These are phyloP conservation scores for Ustilago lituana DNA, from an alignment of 1,284 basidiomycete species.

Conservation along the genomic window DNA sequence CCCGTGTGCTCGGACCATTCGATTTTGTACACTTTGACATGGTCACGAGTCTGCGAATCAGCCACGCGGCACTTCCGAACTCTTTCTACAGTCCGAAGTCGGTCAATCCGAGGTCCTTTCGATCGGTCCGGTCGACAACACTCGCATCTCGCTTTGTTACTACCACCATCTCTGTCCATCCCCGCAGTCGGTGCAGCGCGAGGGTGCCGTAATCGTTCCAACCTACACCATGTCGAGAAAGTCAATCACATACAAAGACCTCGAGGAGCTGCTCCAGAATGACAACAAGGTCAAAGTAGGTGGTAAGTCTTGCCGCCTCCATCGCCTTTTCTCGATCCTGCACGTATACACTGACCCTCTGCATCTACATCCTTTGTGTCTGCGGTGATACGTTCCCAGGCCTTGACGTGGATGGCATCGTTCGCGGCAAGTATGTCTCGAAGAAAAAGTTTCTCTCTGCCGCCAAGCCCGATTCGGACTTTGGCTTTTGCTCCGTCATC, in stretches of 20 bases:
- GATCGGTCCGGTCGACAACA: too few species aligned
- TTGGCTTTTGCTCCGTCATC: slow-evolving; percentile 58
- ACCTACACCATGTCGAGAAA: slow-evolving; percentile 22
- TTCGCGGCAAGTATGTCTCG: slow-evolving; percentile 93
- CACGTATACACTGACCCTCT: too few species aligned
- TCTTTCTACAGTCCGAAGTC: background rate
- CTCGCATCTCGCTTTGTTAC: too few species aligned
- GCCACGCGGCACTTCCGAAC: slow-evolving; percentile 1
- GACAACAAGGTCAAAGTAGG: slow-evolving; percentile 92
- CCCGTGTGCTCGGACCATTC: slow-evolving; percentile 20
- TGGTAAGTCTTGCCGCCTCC: slow-evolving; percentile 2
- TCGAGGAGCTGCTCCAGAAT: slow-evolving; percentile 69
- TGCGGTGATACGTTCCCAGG: too few species aligned
- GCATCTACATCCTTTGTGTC: too few species aligned
- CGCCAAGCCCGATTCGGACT: slow-evolving; percentile 76
- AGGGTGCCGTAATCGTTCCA: too few species aligned
- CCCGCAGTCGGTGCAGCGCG: too few species aligned
- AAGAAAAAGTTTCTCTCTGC: slow-evolving; percentile 91
- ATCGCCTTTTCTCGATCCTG: background rate
- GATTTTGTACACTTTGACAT: too few species aligned
- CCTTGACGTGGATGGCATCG: slow-evolving; percentile 77
- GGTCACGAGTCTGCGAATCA: slow-evolving; percentile 9
- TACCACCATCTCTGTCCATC: background rate
- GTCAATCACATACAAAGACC: slow-evolving; percentile 35
- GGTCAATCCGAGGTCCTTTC: too few species aligned